Base-by-base conservation (phyloP, 306 rosid species). In the Canavalia gladiata region DNA sequence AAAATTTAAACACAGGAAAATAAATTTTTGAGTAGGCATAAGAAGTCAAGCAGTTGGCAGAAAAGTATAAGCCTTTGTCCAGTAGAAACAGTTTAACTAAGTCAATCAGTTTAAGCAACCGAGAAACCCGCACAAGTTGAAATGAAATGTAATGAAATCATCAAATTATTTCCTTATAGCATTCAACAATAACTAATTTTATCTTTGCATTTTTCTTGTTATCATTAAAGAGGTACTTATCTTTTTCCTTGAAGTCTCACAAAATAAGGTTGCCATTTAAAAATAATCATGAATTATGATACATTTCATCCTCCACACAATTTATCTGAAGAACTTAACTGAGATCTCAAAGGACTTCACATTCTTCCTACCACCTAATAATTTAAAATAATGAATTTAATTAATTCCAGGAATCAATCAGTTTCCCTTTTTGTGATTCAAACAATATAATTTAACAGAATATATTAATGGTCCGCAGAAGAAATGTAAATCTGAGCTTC, bases 311-410 rank as follows among this genome's bases (percentile, higher is more conserved):
- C 25, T 18, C 67, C 49, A 51, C 74, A 51, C 8, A 63, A 52
- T 8, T 37, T 72, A 51, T 80, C 67, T 9, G 62, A 62, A n/a
- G 12, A 51, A n/a, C 29, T 29, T 30, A 50, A 81, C 64, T 31
- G 39, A 72, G 73, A 62, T 57, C 52, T 50, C n/a, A 28, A 62
- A 43, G 71, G 72, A 43, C 83, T 77, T 62, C 33, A 51, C 57
- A 60, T 52, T 69, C 60, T 76, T 63, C 59, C 77, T 18, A 77
- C 51, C 60, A 50, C 50, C 46, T 8, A 70, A 83, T 65, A 71
- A 33, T 83, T 51, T 33, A 8, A 77, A 51, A 63, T 70, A 72
- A 69, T n/a, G 57, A 46, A 33, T n/a, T 51, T 58, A 43, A 45
- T 43, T 55, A 72, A 65, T 55, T 54, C 30, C 33, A 29, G 29